phyloP scores from a whole-genome alignment of 768 basidiomycete species.

The Xanthoconium stramineum region DNA sequence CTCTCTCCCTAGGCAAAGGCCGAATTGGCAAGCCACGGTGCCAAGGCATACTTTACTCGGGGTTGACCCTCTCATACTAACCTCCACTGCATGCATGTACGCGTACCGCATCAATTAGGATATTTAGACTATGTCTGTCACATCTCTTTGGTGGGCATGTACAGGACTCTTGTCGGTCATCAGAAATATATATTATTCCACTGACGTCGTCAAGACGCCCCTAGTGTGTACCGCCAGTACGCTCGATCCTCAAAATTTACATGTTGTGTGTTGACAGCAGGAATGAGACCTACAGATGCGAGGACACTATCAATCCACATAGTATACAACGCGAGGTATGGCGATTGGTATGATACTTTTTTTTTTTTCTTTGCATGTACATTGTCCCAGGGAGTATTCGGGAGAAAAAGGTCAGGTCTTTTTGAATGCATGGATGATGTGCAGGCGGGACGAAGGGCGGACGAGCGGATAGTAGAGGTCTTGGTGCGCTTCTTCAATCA shows the following conservation, averaged over 20 bases:
- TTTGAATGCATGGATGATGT: slow-evolving; percentile 56
- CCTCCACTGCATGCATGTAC: slow-evolving; percentile 17
- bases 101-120: slow-evolving; percentile 9
- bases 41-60: slow-evolving; percentile 84
- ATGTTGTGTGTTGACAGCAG: slow-evolving; percentile 1
- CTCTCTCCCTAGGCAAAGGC: slow-evolving; percentile 60
- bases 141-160: not conserved
- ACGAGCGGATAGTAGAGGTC: slow-evolving; percentile 62
- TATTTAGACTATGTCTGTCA: not conserved
- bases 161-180: slow-evolving; percentile 4
- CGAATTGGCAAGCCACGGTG: slow-evolving; percentile 80
- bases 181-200: slow-evolving; percentile 14
- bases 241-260: slow-evolving; percentile 2
- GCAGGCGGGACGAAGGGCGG: slow-evolving; percentile 48
- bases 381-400: slow-evolving; percentile 18
- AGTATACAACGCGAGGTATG: slow-evolving; percentile 18
- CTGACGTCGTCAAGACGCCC: slow-evolving; percentile 5
- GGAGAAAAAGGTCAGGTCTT: slow-evolving; percentile 13
- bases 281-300: slow-evolving; percentile 53
- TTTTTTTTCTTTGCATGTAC: slow-evolving; percentile 14
- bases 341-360: slow-evolving; percentile 29
- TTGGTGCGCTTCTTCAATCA: slow-evolving; percentile 60
- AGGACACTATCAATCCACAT: slow-evolving; percentile 80
- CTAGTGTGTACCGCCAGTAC: not conserved
- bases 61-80: slow-evolving; percentile 43